Conservation (phyloP, 768 basidiomycete genomes). For the Coprinopsis strossmayeri region DNA sequence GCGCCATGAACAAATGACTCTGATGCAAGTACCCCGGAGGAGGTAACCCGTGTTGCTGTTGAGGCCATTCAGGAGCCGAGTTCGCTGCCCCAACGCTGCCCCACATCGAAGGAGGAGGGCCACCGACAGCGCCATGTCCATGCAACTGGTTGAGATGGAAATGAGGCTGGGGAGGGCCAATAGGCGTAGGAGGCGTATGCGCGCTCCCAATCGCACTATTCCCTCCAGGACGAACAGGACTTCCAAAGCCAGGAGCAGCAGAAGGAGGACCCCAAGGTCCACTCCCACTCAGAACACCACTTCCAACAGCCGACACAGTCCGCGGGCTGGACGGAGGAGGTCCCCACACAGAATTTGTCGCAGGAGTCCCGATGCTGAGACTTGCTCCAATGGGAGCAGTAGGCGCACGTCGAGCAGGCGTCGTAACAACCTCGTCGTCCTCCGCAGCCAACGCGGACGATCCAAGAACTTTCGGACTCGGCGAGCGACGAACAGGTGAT, state of each 20-base stretch:
- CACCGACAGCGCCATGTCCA: not conserved
- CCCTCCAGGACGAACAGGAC: constrained; percentile 1
- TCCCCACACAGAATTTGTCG: not conserved
- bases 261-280: constrained; percentile 1
- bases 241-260: not conserved
- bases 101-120: constrained; percentile 2
- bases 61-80: not conserved
- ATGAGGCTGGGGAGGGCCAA: not conserved
- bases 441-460: constrained; percentile 75
- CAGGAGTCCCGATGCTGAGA: not conserved
- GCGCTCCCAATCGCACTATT: not conserved
- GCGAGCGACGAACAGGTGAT: constrained; percentile 43
- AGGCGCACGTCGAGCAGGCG: constrained; percentile 36
- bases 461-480: constrained; percentile 62
- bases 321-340: constrained; percentile 2
- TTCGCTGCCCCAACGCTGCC: not conserved
- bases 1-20: constrained; percentile 6
- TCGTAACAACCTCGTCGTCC: constrained; percentile 69
- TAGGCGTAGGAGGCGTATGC: not conserved
- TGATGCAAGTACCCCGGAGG: not conserved
- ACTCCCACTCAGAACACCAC: not conserved
- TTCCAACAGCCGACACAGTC: not conserved
- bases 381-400: constrained; percentile 21
- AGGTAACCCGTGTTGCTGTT: not conserved
- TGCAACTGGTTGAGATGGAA: not conserved